Percentiles rank a stretch among this genome's conserved stretches.
Evolutionary conservation across 441 rosid species (phyloP).

Genomic region (Populus trichocarpa): DNA sequence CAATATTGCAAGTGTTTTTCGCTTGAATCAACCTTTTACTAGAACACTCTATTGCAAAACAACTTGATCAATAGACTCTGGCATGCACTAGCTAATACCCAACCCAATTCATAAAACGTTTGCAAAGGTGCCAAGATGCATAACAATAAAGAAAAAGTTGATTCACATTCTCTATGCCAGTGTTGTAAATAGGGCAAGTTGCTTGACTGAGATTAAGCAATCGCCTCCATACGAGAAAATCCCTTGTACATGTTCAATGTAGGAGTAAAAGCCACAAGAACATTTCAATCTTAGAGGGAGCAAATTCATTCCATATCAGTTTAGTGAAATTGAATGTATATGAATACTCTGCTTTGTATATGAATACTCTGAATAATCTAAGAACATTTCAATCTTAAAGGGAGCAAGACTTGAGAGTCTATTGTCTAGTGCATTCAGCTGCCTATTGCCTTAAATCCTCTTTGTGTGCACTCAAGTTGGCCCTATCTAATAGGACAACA

Average conservation of each 20-base stretch:
- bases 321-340: neutral
- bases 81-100: neutral
- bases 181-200: neutral
- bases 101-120: neutral
- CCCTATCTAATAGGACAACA: neutral
- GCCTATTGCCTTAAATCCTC: neutral
- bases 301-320: neutral
- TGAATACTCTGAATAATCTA: too few species aligned
- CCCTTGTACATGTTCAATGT: neutral
- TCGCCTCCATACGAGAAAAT: neutral
- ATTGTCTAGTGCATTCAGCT: neutral
- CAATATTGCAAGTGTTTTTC: neutral
- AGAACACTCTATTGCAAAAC: neutral
- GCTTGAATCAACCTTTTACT: neutral
- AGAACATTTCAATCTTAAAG: too few species aligned
- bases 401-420: neutral
- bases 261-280: neutral
- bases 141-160: neutral
- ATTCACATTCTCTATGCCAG: neutral
- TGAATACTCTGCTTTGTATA: neutral
- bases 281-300: neutral
- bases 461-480: neutral
- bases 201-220: neutral
- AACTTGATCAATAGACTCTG: neutral
- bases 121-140: neutral